A percentile compares a stretch with the other conserved stretches of the same genome.
Conservation (phyloP, 306 rosid species). For the Prunus campanulata region DNA sequence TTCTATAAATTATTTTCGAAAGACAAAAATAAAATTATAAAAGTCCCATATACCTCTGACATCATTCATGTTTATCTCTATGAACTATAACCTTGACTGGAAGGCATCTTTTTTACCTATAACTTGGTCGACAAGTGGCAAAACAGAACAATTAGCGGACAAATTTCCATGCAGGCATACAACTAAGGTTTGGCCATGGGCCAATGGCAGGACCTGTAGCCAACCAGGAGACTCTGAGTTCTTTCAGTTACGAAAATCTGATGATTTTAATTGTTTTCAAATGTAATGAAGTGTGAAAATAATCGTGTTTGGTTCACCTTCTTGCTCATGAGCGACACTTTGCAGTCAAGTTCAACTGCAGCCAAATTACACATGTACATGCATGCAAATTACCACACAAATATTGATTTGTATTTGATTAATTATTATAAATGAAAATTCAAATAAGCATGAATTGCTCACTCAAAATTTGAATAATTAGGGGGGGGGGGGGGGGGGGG, state of each 20-base stretch:
- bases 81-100: not conserved
- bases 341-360: not conserved
- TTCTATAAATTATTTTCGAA: too few relatives aligned
- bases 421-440: too few relatives aligned
- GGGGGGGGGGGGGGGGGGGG: too few relatives aligned
- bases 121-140: not conserved
- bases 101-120: not conserved
- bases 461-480: too few relatives aligned
- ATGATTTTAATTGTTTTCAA: not conserved
- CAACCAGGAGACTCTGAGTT: not conserved
- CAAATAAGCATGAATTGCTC: too few relatives aligned
- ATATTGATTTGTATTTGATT: too few relatives aligned
- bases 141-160: not conserved
- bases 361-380: not conserved
- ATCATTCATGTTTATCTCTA: not conserved
- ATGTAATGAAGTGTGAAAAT: not conserved
- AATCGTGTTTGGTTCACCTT: not conserved
- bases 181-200: not conserved
- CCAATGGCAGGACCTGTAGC: not conserved
- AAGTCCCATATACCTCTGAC: not conserved
- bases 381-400: not conserved
- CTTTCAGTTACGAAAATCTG: conserved; percentile 10
- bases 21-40: not conserved
- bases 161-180: not conserved
- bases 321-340: not conserved